Conservation (phyloP, 2,329 filamentous ascomycete genomes). For the Emergomyces pasteurianus region DNA sequence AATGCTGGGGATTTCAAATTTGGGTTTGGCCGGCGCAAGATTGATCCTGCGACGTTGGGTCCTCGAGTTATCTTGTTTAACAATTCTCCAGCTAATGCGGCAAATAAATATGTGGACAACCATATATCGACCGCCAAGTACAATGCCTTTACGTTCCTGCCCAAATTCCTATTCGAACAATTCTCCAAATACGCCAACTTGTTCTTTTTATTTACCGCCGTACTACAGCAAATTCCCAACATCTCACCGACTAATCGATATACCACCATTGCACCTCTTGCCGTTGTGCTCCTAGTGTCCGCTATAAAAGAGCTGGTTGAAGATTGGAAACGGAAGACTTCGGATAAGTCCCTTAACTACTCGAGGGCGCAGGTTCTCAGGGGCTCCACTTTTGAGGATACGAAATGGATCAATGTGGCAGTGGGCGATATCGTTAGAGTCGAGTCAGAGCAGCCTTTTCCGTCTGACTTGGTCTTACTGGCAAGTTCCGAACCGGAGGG, state of each 20-base stretch:
- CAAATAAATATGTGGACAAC: slow-evolving; percentile 88
- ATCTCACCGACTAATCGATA: slow-evolving; percentile 92
- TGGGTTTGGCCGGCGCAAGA: slow-evolving; percentile 71
- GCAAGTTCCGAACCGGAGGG: slow-evolving; percentile 96
- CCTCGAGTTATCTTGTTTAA: slow-evolving; percentile 91
- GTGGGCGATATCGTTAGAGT: slow-evolving; percentile 90
- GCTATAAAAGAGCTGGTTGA: slow-evolving; percentile 90
- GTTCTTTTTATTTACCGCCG: slow-evolving; percentile 97
- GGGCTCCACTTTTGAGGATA: slow-evolving; percentile 72
- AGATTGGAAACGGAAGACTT: slow-evolving; percentile 78
- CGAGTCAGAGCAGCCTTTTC: slow-evolving; percentile 89
- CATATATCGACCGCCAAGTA: slow-evolving; percentile 98
- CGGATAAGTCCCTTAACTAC: slow-evolving; percentile 76
- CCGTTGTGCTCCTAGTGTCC: slow-evolving; percentile 84
- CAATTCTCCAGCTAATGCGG: slow-evolving; percentile 82
- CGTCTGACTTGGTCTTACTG: slow-evolving; percentile 81
- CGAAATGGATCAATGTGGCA: slow-evolving; percentile 85
- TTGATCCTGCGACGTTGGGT: slow-evolving; percentile 80
- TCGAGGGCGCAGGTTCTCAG: slow-evolving; percentile 73
- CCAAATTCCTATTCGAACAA: slow-evolving; percentile 95
- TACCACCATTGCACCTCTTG: slow-evolving; percentile 90
- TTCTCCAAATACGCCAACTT: slow-evolving; percentile 99
- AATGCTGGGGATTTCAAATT: slow-evolving; percentile 77
- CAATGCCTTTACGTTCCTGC: slow-evolving; percentile 82
- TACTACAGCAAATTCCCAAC: slow-evolving; percentile 85